phyloP scores from a whole-genome alignment of 2,329 filamentous ascomycete genomes.

The Blumeria hordei region DNA sequence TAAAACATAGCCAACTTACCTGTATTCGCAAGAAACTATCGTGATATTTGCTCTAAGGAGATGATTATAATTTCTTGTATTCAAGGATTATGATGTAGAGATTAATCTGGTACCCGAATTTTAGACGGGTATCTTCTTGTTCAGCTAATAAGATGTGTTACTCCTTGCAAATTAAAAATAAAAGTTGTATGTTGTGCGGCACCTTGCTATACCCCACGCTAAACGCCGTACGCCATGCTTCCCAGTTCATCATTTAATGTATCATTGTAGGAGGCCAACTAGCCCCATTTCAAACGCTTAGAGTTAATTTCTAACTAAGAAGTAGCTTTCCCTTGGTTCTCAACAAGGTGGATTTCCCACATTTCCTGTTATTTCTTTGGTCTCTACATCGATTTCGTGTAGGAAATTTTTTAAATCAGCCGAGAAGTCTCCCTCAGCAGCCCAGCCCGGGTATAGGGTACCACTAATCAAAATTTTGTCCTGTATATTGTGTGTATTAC shows the following conservation, averaged over 20 bases:
- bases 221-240: constrained; percentile 2
- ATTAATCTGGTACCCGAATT: no score
- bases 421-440: constrained; percentile 4
- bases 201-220: background rate
- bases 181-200: no score
- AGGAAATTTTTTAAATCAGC: constrained; percentile 13
- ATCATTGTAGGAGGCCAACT: background rate
- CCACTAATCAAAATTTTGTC: constrained; percentile 5
- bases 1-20: no score
- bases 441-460: constrained; percentile 2
- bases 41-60: no score
- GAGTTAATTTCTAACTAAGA: background rate
- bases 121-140: no score
- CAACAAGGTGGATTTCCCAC: constrained; percentile 13
- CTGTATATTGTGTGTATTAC: constrained; percentile 7
- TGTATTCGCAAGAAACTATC: no score
- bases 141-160: no score
- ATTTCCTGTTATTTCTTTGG: constrained; percentile 7
- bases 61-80: no score
- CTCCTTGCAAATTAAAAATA: no score
- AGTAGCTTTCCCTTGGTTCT: constrained; percentile 5
- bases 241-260: background rate
- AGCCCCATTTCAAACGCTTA: background rate
- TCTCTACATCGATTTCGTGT: constrained; percentile 12
- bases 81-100: no score